Evolutionary conservation across 2,329 filamentous ascomycete genomes (phyloP).

Genomic region (Neopestalotiopsis sp.): DNA sequence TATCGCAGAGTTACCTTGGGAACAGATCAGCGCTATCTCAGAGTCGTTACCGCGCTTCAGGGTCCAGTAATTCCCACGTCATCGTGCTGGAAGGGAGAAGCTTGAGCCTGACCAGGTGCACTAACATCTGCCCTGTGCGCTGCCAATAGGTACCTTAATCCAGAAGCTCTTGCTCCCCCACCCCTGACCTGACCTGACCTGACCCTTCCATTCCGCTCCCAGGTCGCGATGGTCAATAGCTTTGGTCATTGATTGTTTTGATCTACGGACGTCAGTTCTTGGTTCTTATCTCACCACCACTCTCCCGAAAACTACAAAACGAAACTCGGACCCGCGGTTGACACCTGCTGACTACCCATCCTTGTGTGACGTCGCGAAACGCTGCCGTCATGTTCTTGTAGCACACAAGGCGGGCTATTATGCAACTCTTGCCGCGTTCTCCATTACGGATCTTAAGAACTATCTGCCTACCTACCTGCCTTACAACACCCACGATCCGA

Average conservation of each 20-base stretch:
- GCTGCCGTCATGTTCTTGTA: constrained; percentile 6
- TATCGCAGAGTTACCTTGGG: background rate
- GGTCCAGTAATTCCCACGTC: constrained; percentile 14
- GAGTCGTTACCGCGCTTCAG: background rate
- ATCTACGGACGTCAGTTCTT: background rate
- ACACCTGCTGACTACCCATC: background rate
- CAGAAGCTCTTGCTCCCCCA: background rate
- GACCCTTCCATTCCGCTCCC: background rate
- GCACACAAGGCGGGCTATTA: background rate
- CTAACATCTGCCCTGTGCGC: constrained; percentile 1
- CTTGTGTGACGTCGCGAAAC: background rate
- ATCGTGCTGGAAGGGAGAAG: constrained; percentile 12
- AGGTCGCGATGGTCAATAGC: background rate
- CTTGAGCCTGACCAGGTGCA: background rate
- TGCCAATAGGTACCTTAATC: background rate
- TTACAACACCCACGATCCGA: background rate
- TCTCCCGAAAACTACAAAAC: background rate
- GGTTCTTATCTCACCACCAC: constrained; percentile 6
- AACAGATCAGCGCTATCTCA: background rate
- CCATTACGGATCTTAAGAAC: background rate
- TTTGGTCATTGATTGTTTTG: background rate
- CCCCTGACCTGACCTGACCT: background rate
- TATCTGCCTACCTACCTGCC: background rate
- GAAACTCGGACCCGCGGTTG: background rate
- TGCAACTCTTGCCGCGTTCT: background rate